These are phyloP conservation scores for Leccinum cinnamomeum DNA, from an alignment of 1,284 basidiomycete genomes.

Conservation along the genomic window DNA sequence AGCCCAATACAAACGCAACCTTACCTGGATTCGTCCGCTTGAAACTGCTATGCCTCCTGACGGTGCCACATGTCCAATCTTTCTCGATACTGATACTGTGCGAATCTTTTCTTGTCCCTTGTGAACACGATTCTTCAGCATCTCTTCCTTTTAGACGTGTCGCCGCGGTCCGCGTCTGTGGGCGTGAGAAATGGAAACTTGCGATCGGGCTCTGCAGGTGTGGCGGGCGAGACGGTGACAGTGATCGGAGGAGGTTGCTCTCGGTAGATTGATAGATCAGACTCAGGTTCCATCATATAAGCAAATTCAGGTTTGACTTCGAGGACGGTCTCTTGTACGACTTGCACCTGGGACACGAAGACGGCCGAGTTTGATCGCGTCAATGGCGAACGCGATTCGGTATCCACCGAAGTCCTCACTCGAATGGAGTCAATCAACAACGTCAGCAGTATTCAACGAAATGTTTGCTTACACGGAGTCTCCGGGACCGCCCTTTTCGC, in stretches of 20 bases:
- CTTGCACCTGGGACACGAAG: constrained; percentile 16
- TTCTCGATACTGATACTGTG: too few species aligned
- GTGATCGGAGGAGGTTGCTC: constrained; percentile 34
- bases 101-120: too few species aligned
- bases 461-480: constrained; percentile 24
- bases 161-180: too few species aligned
- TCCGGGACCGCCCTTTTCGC: constrained; percentile 42
- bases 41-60: too few species aligned
- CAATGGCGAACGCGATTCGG: constrained; percentile 28
- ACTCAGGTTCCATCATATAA: constrained; percentile 2
- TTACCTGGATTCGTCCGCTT: too few species aligned
- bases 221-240: constrained; percentile 49
- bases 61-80: too few species aligned
- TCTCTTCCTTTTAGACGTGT: too few species aligned
- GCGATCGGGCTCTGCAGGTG: constrained; percentile 39
- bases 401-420: constrained; percentile 36
- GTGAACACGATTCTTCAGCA: too few species aligned
- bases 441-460: background rate
- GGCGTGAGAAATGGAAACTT: constrained; percentile 18
- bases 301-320: constrained; percentile 16
- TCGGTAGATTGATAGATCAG: constrained; percentile 1
- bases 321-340: constrained; percentile 11
- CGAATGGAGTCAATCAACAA: background rate
- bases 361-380: constrained; percentile 23
- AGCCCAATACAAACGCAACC: too few species aligned